Percentiles rank a stretch among this genome's conserved stretches.
Evolutionary conservation across 441 rosid species (phyloP).

Genomic region (Euphorbia schlechtendalii): DNA sequence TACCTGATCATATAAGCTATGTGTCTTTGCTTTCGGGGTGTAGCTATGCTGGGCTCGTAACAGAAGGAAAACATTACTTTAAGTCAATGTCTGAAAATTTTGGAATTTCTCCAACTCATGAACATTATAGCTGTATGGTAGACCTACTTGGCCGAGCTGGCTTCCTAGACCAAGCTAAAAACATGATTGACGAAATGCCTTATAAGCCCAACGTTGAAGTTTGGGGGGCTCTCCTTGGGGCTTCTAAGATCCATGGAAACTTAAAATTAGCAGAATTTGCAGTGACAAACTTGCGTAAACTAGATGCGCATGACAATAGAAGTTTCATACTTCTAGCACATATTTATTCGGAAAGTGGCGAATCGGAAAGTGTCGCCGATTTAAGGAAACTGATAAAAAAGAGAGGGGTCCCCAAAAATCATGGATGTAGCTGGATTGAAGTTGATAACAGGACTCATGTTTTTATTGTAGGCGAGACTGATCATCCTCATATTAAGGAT

Average conservation of each 20-base stretch:
- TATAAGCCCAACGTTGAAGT: constrained; percentile 19
- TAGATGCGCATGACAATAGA: constrained; percentile 15
- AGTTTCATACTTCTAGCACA: constrained; percentile 22
- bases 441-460: constrained; percentile 17
- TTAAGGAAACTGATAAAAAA: constrained; percentile 21
- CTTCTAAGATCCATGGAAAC: constrained; percentile 23
- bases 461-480: constrained; percentile 17
- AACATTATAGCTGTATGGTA: constrained; percentile 27
- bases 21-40: constrained; percentile 26
- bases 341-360: constrained; percentile 20
- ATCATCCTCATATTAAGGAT: constrained; percentile 16
- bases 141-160: constrained; percentile 27
- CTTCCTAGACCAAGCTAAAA: constrained; percentile 22
- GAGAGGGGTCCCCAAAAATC: constrained; percentile 18
- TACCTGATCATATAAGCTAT: constrained; percentile 21
- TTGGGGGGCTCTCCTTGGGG: constrained; percentile 25
- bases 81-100: constrained; percentile 20
- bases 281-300: constrained; percentile 16
- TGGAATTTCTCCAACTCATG: constrained; percentile 18
- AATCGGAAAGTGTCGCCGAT: constrained; percentile 20
- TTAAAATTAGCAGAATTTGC: constrained; percentile 23
- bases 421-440: constrained; percentile 26
- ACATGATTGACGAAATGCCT: constrained; percentile 24
- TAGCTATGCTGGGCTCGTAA: constrained; percentile 26
- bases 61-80: constrained; percentile 23